A percentile compares a stretch with the other conserved stretches of the same genome.
Conservation (phyloP, 805 yeast species). For the Yarrowia osloensis region DNA sequence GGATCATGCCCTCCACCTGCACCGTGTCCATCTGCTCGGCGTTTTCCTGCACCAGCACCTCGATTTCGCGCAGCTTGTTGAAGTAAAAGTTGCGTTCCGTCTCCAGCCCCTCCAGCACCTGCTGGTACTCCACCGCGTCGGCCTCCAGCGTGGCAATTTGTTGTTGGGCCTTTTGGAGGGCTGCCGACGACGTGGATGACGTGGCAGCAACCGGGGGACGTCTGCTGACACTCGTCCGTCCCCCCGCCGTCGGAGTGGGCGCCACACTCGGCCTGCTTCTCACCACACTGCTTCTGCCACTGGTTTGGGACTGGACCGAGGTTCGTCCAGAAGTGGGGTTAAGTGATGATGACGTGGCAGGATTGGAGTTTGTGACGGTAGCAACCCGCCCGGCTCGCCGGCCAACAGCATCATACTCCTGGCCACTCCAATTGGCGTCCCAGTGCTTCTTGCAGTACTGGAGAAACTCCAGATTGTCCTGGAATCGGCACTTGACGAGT, state of each 20-base stretch:
- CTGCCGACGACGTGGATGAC: neutral
- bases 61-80: slow-evolving; percentile 85
- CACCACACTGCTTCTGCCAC: slow-evolving; percentile 1
- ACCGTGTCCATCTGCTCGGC: slow-evolving; percentile 48
- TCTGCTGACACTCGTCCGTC: neutral
- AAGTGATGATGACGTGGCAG: no score
- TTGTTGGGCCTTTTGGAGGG: slow-evolving; percentile 48
- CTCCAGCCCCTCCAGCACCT: slow-evolving; percentile 62
- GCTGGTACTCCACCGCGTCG: slow-evolving; percentile 59
- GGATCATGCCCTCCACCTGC: slow-evolving; percentile 45
- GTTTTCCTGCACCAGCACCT: slow-evolving; percentile 69
- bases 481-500: slow-evolving; percentile 82
- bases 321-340: neutral
- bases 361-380: neutral
- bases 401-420: slow-evolving; percentile 67
- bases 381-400: slow-evolving; percentile 50
- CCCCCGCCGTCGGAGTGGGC: no score
- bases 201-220: neutral
- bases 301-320: neutral
- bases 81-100: slow-evolving; percentile 89
- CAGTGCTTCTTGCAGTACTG: slow-evolving; percentile 90
- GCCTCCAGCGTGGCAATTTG: slow-evolving; percentile 48
- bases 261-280: neutral
- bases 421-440: slow-evolving; percentile 71
- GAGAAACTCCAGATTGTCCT: slow-evolving; percentile 89